Evolutionary conservation across 805 yeast species (phyloP).

Genomic region (Metschnikowia matae): DNA sequence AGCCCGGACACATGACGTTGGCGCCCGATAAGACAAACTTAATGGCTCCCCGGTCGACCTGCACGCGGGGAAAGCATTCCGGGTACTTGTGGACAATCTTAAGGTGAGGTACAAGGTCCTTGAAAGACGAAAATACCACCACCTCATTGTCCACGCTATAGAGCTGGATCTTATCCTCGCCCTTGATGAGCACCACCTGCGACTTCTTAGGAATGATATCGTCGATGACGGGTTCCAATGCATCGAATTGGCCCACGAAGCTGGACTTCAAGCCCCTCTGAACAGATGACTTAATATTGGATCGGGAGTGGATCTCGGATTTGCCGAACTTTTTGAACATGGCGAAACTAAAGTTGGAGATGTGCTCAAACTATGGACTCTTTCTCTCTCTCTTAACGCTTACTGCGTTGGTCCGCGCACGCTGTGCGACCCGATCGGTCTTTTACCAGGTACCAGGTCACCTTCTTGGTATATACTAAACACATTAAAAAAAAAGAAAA

Average conservation of each 20-base stretch:
- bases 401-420: no score
- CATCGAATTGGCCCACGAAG: conserved; percentile 68
- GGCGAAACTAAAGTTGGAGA: neutral
- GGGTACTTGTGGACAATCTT: conserved; percentile 79
- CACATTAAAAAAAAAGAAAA: no score
- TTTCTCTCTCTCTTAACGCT: no score
- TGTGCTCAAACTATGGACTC: no score
- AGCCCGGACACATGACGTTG: conserved; percentile 94
- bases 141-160: conserved; percentile 72
- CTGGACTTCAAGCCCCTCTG: conserved; percentile 81
- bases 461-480: no score
- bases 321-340: conserved; percentile 67
- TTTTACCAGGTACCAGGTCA: no score
- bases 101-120: conserved; percentile 72
- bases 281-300: conserved; percentile 91
- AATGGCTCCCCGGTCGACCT: conserved; percentile 94
- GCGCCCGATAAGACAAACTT: conserved; percentile 95
- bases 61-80: conserved; percentile 74
- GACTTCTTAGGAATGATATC: conserved; percentile 85
- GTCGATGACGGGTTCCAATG: conserved; percentile 73
- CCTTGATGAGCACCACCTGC: conserved; percentile 73
- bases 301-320: conserved; percentile 85
- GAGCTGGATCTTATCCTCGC: conserved; percentile 83
- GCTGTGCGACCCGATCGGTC: no score
- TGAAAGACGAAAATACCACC: conserved; percentile 75